Evolutionary conservation across 805 yeast species (phyloP), one percentile per base, ranked within the genome.

Genomic region (Candida xyloterini): DNA sequence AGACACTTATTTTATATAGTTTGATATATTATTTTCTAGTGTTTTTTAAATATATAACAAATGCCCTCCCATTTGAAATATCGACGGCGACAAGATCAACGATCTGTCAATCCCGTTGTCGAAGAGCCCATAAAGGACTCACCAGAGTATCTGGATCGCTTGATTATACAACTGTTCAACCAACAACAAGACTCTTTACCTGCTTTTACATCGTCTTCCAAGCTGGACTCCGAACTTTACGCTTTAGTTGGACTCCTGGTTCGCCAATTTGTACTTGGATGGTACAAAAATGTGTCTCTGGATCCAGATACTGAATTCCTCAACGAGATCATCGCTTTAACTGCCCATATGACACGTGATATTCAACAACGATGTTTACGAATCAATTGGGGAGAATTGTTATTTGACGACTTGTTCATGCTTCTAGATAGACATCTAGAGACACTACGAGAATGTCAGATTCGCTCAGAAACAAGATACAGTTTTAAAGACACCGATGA

Each of bases 341-440:
- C 63, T 8, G 70, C 76, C 0, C 71, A 67, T 34, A 48, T 72
- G 13, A 61, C 67, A 1, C 56, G 70, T 30, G 57, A 63, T 20
- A 28, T 73, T 9, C 76, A 69, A 30, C 61, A 51, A 29, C 49
- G 71, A 29, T 35, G 62, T 11, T 39, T 44, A 15, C 34, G 45
- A 8, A 27, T 73, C 10, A 66, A 71, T 33, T 53, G 67, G 41
- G 54, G 60, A 14, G 53, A 53, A 22, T 39, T 73, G 10, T 20
- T 75, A 6, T 51, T 75, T 18, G 77, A 75, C 46, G 74, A 73
- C 32, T 27, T 73, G 3, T 75, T 77, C 3, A 49, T 57, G 5
- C 40, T 76, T 1, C 46, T 73, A 18, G 62, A 67, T 28, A 48
- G 58, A 10, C 62, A 57, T 39, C 22, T 51, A 33, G 37, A 39